A percentile compares a stretch with the other conserved stretches of the same genome.
These are phyloP conservation scores for Cutaneotrichosporon mucoides DNA, from an alignment of 1,284 basidiomycete species.

Conservation along the genomic window DNA sequence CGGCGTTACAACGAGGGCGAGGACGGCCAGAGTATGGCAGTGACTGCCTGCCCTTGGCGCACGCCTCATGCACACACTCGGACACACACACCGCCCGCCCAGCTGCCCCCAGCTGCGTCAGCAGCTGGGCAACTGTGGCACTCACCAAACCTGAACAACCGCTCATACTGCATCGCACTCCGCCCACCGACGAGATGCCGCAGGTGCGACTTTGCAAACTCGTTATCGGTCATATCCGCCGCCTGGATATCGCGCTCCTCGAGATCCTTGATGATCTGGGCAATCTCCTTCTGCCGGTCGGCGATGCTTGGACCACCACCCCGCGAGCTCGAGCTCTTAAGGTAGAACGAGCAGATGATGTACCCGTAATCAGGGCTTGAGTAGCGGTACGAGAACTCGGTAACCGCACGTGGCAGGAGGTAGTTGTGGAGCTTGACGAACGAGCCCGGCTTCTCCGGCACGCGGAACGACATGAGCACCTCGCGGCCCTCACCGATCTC, in stretches of 20 bases:
- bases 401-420: slow-evolving; percentile 86
- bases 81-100: no score
- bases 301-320: slow-evolving; percentile 46
- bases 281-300: slow-evolving; percentile 64
- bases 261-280: slow-evolving; percentile 61
- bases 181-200: slow-evolving; percentile 92
- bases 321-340: slow-evolving; percentile 56
- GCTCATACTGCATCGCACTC: slow-evolving; percentile 71
- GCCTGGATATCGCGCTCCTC: slow-evolving; percentile 69
- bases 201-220: slow-evolving; percentile 90
- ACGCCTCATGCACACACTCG: no score
- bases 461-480: slow-evolving; percentile 84
- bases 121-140: no score
- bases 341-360: slow-evolving; percentile 79
- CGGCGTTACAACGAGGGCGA: no score
- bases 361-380: slow-evolving; percentile 62
- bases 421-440: slow-evolving; percentile 82
- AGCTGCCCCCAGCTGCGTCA: no score
- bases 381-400: slow-evolving; percentile 96
- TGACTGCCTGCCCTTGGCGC: no score
- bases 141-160: slow-evolving; percentile 88
- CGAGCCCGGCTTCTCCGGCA: slow-evolving; percentile 89
- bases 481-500: slow-evolving; percentile 94
- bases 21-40: no score
- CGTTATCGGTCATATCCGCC: slow-evolving; percentile 87